Evolutionary conservation across 2,329 filamentous ascomycete species (phyloP).

Genomic region (Herpotrichia juniperi): DNA sequence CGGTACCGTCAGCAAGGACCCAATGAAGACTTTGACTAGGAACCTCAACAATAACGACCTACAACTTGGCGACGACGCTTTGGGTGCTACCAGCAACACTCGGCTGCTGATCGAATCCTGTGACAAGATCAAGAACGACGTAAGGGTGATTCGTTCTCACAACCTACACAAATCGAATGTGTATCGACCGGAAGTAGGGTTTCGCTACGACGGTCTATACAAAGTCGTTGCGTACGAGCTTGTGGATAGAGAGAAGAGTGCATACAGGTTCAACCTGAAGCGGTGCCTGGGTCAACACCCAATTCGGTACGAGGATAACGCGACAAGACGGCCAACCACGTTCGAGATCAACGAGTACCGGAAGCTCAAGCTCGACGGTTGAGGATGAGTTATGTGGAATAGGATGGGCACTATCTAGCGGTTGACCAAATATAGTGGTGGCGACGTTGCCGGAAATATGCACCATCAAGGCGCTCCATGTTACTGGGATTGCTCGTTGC

Average conservation of each 20-base stretch:
- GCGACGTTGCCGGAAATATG: neutral
- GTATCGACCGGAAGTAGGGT: slow-evolving; percentile 55
- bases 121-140: slow-evolving; percentile 39
- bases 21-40: slow-evolving; percentile 5
- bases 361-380: slow-evolving; percentile 25
- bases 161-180: slow-evolving; percentile 44
- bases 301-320: slow-evolving; percentile 53
- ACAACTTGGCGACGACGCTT: neutral
- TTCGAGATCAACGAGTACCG: slow-evolving; percentile 31
- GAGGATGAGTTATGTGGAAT: neutral
- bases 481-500: neutral
- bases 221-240: slow-evolving; percentile 48
- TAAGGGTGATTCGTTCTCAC: slow-evolving; percentile 59
- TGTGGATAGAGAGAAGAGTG: slow-evolving; percentile 48
- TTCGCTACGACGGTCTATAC: slow-evolving; percentile 66
- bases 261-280: slow-evolving; percentile 56
- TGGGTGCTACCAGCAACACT: slow-evolving; percentile 46
- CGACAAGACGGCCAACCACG: slow-evolving; percentile 50
- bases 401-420: neutral
- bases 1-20: slow-evolving; percentile 53
- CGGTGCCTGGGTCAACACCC: slow-evolving; percentile 52
- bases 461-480: neutral
- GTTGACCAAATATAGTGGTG: neutral
- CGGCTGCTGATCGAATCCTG: slow-evolving; percentile 50
- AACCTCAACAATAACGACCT: neutral